These are phyloP conservation scores for Eragrostis curvula DNA, from an alignment of 176 grass and related monocot species.

Conservation along the genomic window DNA sequence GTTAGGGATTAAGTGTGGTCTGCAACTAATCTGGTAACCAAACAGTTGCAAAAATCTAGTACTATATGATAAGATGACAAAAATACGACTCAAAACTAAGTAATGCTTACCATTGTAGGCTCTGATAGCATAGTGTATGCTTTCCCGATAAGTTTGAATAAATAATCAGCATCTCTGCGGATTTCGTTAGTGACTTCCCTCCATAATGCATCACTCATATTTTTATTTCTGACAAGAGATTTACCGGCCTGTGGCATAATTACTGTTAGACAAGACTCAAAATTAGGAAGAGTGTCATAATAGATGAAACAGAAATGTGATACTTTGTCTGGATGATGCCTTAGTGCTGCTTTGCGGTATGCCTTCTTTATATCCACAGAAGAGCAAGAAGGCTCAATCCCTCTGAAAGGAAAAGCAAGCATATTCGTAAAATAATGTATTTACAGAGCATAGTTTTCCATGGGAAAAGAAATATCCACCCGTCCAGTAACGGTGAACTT, in stretches of 20 bases:
- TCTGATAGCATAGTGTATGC: slow-evolving; percentile 89
- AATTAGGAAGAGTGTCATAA: slow-evolving; percentile 16
- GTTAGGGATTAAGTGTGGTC: not conserved
- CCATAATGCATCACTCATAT: slow-evolving; percentile 57
- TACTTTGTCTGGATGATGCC: slow-evolving; percentile 91
- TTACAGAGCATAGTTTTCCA: not conserved
- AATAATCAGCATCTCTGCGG: slow-evolving; percentile 75
- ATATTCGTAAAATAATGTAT: slow-evolving; percentile 16
- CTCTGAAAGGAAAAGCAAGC: slow-evolving; percentile 56
- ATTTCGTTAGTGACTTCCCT: slow-evolving; percentile 55
- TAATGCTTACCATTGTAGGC: slow-evolving; percentile 58
- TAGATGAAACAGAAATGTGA: slow-evolving; percentile 30
- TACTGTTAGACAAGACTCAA: slow-evolving; percentile 40
- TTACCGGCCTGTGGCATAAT: slow-evolving; percentile 63
- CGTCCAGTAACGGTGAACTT: not conserved
- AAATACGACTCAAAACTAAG: slow-evolving; percentile 8
- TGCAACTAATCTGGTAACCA: not conserved
- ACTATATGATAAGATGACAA: slow-evolving; percentile 3
- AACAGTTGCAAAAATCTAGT: not conserved
- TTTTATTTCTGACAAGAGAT: slow-evolving; percentile 80
- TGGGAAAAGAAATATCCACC: not conserved
- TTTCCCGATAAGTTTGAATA: slow-evolving; percentile 93
- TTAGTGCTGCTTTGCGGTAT: slow-evolving; percentile 87
- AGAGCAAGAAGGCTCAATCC: slow-evolving; percentile 75
- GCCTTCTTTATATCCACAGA: slow-evolving; percentile 77